Percentiles rank a stretch among this genome's conserved stretches.
Evolutionary conservation across 371 early-diverging fungal species (phyloP).

Genomic region (Capillidium heterosporum): DNA sequence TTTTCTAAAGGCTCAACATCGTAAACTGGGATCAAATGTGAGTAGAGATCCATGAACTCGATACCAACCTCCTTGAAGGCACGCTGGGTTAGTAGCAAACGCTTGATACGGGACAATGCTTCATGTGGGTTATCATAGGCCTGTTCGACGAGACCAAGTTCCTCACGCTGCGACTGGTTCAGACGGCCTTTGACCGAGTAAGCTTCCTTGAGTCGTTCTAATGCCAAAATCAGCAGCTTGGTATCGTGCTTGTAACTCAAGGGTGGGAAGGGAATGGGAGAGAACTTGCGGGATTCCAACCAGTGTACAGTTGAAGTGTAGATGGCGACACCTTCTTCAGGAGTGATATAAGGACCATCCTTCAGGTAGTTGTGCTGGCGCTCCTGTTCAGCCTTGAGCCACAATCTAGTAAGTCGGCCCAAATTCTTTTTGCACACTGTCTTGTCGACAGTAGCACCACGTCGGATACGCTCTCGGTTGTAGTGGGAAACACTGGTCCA

Average conservation of each 20-base stretch:
- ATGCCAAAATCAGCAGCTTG: constrained; percentile 83
- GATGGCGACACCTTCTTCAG: constrained; percentile 95
- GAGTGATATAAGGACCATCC: constrained; percentile 93
- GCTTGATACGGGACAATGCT: constrained; percentile 87
- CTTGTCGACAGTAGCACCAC: constrained; percentile 98
- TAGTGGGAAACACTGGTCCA: constrained; percentile 97
- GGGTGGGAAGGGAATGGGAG: constrained; percentile 97
- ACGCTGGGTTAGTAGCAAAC: constrained; percentile 88
- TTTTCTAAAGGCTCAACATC: constrained; percentile 96
- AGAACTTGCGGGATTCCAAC: constrained; percentile 93
- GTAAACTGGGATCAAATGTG: constrained; percentile 89
- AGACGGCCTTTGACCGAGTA: constrained; percentile 90
- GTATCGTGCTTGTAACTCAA: constrained; percentile 97
- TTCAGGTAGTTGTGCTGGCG: constrained; percentile 97
- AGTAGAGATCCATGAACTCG: constrained; percentile 95
- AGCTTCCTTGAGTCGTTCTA: constrained; percentile 90
- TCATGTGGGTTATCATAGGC: constrained; percentile 96
- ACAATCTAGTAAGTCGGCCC: constrained; percentile 95
- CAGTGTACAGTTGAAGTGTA: constrained; percentile 96
- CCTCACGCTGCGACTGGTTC: constrained; percentile 93
- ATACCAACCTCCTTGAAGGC: constrained; percentile 99
- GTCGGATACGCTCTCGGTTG: constrained; percentile 94
- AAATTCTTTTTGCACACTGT: constrained; percentile 94
- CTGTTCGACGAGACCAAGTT: constrained; percentile 91
- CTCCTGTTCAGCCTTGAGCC: constrained; percentile 97